Conservation (phyloP, 2,329 filamentous ascomycete species). For the Lachnellula occidentalis region DNA sequence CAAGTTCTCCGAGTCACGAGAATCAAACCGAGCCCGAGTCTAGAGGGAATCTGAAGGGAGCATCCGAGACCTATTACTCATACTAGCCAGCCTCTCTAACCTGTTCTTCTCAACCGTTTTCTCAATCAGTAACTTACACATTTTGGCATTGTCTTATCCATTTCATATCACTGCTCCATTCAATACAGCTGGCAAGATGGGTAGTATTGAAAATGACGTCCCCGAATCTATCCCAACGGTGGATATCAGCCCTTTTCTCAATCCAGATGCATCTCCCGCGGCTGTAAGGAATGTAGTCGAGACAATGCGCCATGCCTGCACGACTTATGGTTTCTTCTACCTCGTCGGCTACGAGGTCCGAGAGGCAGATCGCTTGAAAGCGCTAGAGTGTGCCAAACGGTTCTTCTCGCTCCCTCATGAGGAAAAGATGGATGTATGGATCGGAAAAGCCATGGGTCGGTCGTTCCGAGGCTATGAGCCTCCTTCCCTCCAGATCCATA, state of each 20-base stretch:
- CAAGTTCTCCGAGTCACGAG: too few species aligned
- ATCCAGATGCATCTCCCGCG: conserved; percentile 15
- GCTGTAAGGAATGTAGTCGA: conserved; percentile 22
- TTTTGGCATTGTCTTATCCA: background rate
- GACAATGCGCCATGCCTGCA: conserved; percentile 25
- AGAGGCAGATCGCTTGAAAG: conserved; percentile 15
- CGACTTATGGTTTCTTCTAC: conserved; percentile 37
- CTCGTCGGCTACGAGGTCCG: conserved; percentile 35
- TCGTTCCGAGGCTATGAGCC: conserved; percentile 37
- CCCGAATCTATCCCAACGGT: conserved; percentile 27
- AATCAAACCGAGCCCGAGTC: too few species aligned
- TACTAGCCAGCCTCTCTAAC: too few species aligned
- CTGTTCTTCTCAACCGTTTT: too few species aligned
- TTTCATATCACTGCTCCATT: background rate
- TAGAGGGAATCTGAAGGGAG: too few species aligned
- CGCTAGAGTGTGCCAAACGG: conserved; percentile 3
- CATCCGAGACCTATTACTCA: too few species aligned
- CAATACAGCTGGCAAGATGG: background rate
- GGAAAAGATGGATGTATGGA: conserved; percentile 33
- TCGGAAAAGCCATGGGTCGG: conserved; percentile 23
- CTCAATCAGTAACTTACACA: too few species aligned
- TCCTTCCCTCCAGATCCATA: conserved; percentile 15
- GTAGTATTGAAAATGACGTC: background rate
- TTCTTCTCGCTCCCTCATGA: conserved; percentile 9
- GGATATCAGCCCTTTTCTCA: conserved; percentile 26